Evolutionary conservation across 2,329 filamentous ascomycete species (phyloP), one percentile per base, ranked within the genome.

Genomic region (Ophiostoma novo-ulmi): DNA sequence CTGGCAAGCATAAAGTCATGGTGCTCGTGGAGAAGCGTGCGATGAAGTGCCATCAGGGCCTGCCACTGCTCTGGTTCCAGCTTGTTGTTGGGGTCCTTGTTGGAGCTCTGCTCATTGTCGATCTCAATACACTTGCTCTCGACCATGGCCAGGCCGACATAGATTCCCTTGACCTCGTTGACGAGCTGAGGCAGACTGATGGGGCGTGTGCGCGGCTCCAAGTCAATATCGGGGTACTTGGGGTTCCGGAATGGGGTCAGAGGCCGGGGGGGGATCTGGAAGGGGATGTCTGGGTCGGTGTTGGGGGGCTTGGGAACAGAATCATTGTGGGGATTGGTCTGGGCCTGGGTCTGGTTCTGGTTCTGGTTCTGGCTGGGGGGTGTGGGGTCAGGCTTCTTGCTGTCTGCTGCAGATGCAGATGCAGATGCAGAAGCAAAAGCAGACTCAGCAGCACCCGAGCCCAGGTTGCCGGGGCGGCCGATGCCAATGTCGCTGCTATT

Each of bases 101-200:
- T 81, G 0, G 81, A 80, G 20, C 55, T 69, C 64, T 88, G 85
- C 0, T 86, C 83, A 10, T 87, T 88, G 74, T 94, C 91, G 0
- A 96, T 89, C 70, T 96, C 90, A 0, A 96, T 94, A 75, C 93
- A 94, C 75, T 95, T 93, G 35, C 87, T 88, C 77, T 98, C 94
- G 0, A 97, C 91, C 88, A 95, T 92, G 0, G 93, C 89, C 0
- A 97, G 80, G 0, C 91, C 93, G 0, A 89, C 88, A 75, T 97
- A 97, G 3, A 95, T 95, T 0, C 89, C 89, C 71, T 93, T 93
- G 0, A 96, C 91, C 75, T 97, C 93, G 0, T 88, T 88, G 0
- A 92, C 87, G 0, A 97, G 83, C 74, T 97, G 91, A 0, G 93
- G 89, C 72, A 92, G 89, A 0, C 89, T 89, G 8, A 95, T 93